phyloP scores from a whole-genome alignment of 306 rosid genomes.

The Ochetophila trinervis region DNA sequence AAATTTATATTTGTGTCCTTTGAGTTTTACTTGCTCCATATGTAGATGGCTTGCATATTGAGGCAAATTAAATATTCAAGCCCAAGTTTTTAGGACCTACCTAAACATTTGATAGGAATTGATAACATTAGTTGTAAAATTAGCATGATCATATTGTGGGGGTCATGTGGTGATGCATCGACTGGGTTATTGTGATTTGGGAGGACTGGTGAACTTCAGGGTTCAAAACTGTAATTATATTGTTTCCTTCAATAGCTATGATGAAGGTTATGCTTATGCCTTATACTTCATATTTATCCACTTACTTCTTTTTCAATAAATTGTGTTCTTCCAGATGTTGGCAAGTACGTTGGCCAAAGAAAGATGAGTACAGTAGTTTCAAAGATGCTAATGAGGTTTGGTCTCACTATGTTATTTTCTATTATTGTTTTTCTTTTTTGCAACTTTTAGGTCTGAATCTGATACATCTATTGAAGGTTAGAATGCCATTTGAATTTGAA shows the following conservation, averaged over 20 bases:
- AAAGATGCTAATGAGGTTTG: slow-evolving; percentile 59
- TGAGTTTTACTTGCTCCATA: no score
- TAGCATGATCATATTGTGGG: no score
- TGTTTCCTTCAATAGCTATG: not conserved
- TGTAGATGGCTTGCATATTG: no score
- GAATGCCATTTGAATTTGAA: not conserved
- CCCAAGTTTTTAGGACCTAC: no score
- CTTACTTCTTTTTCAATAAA: not conserved
- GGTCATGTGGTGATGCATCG: no score
- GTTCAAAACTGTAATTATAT: not conserved
- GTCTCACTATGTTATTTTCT: not conserved
- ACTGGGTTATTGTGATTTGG: not conserved
- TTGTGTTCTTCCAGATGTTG: slow-evolving; percentile 36
- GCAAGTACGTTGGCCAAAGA: slow-evolving; percentile 51
- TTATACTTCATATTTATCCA: not conserved
- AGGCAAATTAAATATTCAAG: no score
- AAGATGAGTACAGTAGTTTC: slow-evolving; percentile 32
- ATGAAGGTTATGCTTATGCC: not conserved
- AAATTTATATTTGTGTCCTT: not conserved
- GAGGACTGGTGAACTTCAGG: not conserved
- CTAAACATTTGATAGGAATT: no score
- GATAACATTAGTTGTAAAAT: no score
- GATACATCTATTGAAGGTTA: not conserved
- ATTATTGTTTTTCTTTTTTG: not conserved
- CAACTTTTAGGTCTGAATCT: not conserved